phyloP scores from a whole-genome alignment of 1,284 basidiomycete genomes.

The Leccinum pachyderme region DNA sequence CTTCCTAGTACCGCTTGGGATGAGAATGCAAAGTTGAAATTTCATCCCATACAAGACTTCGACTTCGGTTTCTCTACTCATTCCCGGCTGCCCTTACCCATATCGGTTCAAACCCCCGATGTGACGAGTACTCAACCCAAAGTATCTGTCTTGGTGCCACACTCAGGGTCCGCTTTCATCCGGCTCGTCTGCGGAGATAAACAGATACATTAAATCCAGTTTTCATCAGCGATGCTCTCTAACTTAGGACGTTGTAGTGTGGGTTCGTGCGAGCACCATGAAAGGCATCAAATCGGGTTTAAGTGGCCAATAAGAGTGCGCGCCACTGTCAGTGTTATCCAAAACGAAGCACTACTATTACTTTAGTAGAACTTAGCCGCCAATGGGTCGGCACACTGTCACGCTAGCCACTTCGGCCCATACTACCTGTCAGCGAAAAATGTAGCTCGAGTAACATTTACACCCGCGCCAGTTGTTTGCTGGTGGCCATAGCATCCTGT shows the following conservation, averaged over 20 bases:
- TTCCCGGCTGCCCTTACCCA: slow-evolving; percentile 2
- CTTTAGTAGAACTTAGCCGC: background rate
- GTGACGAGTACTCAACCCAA: background rate
- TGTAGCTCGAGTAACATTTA: background rate
- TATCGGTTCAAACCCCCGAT: background rate
- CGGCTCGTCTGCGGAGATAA: slow-evolving; percentile 27
- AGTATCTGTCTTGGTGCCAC: background rate
- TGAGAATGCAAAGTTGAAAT: background rate
- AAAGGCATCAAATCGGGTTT: slow-evolving; percentile 5
- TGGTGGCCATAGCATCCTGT: background rate
- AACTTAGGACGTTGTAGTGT: slow-evolving; percentile 1
- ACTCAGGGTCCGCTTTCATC: slow-evolving; percentile 6
- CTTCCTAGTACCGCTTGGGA: background rate
- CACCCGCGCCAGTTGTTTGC: background rate
- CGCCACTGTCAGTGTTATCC: slow-evolving; percentile 1
- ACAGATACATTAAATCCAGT: slow-evolving; percentile 10
- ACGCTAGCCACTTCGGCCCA: slow-evolving; percentile 1
- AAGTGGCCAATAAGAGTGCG: slow-evolving; percentile 10
- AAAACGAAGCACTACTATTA: background rate
- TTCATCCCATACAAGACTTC: too few relatives aligned
- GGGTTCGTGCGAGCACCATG: background rate
- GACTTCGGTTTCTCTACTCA: background rate
- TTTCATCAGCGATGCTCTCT: slow-evolving; percentile 5
- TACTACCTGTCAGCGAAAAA: slow-evolving; percentile 5
- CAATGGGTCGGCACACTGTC: slow-evolving; percentile 15